Conservation (phyloP, 257 asterid species). For the Euphrasia confusa region DNA sequence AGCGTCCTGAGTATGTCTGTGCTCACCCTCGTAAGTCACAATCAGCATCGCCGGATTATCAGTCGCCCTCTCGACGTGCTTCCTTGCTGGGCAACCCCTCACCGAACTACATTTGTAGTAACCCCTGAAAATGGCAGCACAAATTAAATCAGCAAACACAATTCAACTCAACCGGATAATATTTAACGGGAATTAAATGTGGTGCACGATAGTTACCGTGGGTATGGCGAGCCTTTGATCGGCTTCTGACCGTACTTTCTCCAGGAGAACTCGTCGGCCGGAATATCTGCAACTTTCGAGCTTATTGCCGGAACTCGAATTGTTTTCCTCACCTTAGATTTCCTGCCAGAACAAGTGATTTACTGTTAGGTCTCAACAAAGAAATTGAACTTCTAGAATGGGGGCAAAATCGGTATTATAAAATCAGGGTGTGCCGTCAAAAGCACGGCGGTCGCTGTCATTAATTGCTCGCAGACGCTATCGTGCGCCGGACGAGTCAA, state of each 20-base stretch:
- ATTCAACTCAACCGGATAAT: not conserved
- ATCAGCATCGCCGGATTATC: constrained; percentile 76
- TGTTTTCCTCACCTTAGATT: constrained; percentile 42
- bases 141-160: not conserved
- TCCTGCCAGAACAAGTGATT: constrained; percentile 34
- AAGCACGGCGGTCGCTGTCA: constrained; percentile 2
- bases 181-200: not conserved
- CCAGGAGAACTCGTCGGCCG: constrained; percentile 70
- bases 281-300: constrained; percentile 64
- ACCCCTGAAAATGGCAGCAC: constrained; percentile 41
- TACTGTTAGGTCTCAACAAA: not conserved
- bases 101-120: constrained; percentile 72
- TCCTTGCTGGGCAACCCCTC: constrained; percentile 79
- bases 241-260: constrained; percentile 86
- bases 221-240: constrained; percentile 80
- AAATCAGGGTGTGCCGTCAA: constrained; percentile 11
- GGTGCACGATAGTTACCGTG: constrained; percentile 55
- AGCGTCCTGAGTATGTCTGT: constrained; percentile 45
- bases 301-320: constrained; percentile 70
- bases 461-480: no score
- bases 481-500: not conserved
- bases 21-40: constrained; percentile 82
- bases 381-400: not conserved
- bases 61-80: constrained; percentile 78
- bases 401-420: constrained; percentile 10